phyloP scores from a whole-genome alignment of 106 monocot genomes.

The Dendrobium officinale region DNA sequence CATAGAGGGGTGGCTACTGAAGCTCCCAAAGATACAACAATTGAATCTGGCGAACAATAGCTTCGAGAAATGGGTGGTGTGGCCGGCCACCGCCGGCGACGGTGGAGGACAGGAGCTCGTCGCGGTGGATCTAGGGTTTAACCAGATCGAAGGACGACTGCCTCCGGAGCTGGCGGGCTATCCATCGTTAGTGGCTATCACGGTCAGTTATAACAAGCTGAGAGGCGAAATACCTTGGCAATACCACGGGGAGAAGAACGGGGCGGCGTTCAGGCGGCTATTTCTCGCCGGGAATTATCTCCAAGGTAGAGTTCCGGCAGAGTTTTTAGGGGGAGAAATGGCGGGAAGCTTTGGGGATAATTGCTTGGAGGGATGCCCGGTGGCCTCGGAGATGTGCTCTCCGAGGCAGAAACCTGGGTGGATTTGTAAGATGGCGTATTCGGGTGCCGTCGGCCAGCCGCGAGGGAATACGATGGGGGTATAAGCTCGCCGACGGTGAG shows the following conservation, averaged over 20 bases:
- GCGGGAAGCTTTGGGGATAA: slow-evolving; percentile 60
- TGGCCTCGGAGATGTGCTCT: slow-evolving; percentile 26
- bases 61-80: slow-evolving; percentile 15
- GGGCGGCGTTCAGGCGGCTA: slow-evolving; percentile 37
- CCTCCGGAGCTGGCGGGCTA: slow-evolving; percentile 38
- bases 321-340: slow-evolving; percentile 15
- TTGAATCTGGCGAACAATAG: slow-evolving; percentile 57
- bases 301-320: slow-evolving; percentile 39
- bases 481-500: background rate
- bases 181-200: slow-evolving; percentile 32
- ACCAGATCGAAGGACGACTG: slow-evolving; percentile 38
- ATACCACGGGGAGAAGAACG: slow-evolving; percentile 26
- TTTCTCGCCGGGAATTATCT: slow-evolving; percentile 65
- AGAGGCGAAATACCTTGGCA: slow-evolving; percentile 41
- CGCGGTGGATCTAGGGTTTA: slow-evolving; percentile 55
- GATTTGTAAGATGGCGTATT: slow-evolving; percentile 41
- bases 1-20: slow-evolving; percentile 49
- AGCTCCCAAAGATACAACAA: slow-evolving; percentile 58
- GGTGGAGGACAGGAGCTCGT: slow-evolving; percentile 21
- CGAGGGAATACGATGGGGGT: background rate
- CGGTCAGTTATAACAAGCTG: slow-evolving; percentile 44
- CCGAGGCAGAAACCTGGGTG: slow-evolving; percentile 42
- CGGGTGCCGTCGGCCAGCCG: background rate
- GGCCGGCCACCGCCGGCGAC: background rate
- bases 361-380: slow-evolving; percentile 45